Conservation (phyloP, 192 early-diverging fungal species). For the Entomortierella chlamydospora region DNA sequence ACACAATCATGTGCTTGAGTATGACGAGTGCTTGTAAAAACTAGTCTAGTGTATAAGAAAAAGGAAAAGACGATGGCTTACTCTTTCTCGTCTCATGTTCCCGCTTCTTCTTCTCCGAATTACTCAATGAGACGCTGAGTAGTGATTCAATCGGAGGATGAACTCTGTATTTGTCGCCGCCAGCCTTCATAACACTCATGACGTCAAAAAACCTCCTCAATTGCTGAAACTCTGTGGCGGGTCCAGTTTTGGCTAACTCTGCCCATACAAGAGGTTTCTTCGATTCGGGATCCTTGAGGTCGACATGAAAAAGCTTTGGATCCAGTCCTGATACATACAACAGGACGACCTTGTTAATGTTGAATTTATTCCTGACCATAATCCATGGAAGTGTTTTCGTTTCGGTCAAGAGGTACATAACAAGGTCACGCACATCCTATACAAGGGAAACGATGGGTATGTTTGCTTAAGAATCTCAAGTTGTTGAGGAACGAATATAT, state of each 20-base stretch:
- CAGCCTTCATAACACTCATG: constrained; percentile 39
- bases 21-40: no score
- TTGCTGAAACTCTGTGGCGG: constrained; percentile 31
- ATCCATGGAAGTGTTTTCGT: constrained; percentile 46
- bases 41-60: no score
- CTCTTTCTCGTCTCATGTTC: constrained; percentile 20
- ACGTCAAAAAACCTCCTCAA: constrained; percentile 33
- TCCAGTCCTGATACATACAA: constrained; percentile 40
- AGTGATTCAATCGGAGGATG: constrained; percentile 21
- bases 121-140: constrained; percentile 33
- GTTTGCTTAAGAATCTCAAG: background rate
- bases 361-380: constrained; percentile 54
- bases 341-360: constrained; percentile 39
- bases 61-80: no score
- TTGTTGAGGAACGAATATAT: background rate
- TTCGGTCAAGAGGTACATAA: constrained; percentile 39
- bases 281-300: constrained; percentile 22
- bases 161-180: constrained; percentile 37
- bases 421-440: constrained; percentile 40
- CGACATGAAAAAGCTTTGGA: constrained; percentile 32
- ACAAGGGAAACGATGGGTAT: no score
- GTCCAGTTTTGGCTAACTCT: constrained; percentile 8
- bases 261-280: constrained; percentile 26
- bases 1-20: no score
- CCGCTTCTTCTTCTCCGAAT: constrained; percentile 11